These are phyloP conservation scores for Sporothrix humicola DNA, from an alignment of 2,329 filamentous ascomycete genomes.

Conservation along the genomic window DNA sequence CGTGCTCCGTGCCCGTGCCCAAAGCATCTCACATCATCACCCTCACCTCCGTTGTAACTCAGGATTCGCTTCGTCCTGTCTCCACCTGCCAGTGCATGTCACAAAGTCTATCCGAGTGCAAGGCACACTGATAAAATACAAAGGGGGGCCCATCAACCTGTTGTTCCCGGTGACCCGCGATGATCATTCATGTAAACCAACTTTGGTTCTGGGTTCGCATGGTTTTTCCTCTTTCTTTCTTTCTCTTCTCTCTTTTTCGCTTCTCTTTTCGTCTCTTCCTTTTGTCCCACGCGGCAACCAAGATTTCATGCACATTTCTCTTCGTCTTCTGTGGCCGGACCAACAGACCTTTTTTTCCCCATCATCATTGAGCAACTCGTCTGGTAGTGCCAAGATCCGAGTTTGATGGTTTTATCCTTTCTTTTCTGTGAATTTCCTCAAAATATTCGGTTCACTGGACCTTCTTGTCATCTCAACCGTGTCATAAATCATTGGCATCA, in stretches of 20 bases:
- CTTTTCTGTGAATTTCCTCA: neutral
- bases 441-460: neutral
- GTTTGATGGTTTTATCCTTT: neutral
- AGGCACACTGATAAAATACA: neutral
- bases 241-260: neutral
- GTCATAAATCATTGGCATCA: neutral
- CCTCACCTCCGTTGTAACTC: too few species aligned
- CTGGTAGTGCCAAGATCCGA: slow-evolving; percentile 12
- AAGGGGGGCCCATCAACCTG: neutral
- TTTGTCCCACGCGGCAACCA: neutral
- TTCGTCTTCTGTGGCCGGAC: slow-evolving; percentile 18
- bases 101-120: neutral
- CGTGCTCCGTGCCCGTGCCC: slow-evolving; percentile 1
- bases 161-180: slow-evolving; percentile 17
- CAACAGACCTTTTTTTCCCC: neutral
- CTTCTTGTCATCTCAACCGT: neutral
- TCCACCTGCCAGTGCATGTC: neutral
- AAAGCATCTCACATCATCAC: neutral
- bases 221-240: neutral
- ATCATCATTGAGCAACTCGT: neutral
- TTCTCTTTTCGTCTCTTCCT: neutral
- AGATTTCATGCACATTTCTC: neutral
- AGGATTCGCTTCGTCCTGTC: neutral
- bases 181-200: slow-evolving; percentile 33
- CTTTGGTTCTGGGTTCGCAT: neutral